Evolutionary conservation across 1,284 basidiomycete species (phyloP).

Genomic region (Cronartium quercuum): DNA sequence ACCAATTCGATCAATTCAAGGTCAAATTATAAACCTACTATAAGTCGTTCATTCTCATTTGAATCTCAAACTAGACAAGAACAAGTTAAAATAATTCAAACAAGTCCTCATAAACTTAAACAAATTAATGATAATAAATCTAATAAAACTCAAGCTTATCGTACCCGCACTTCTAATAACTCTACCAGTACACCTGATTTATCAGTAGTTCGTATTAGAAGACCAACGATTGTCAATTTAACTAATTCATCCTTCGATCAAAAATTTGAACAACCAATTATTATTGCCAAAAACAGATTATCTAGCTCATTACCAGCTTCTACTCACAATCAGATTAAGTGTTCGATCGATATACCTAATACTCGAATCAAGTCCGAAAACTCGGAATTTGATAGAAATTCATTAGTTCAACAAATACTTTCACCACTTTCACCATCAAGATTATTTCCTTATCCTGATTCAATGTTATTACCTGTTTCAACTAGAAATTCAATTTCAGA

Average conservation of each 20-base stretch:
- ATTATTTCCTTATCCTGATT: not conserved
- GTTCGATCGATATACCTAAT: not conserved
- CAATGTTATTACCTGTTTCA: not conserved
- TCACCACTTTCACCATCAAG: not conserved
- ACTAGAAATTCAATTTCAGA: slow-evolving; percentile 64
- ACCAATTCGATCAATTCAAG: not conserved
- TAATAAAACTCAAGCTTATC: no score
- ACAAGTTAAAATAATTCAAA: no score
- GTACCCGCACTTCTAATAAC: no score
- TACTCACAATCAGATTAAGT: not conserved
- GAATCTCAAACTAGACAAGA: not conserved
- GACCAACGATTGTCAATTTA: not conserved
- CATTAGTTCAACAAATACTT: not conserved
- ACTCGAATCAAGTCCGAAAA: not conserved
- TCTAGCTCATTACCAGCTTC: not conserved
- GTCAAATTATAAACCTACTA: not conserved
- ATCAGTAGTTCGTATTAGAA: no score
- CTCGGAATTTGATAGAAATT: not conserved
- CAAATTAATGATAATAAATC: no score
- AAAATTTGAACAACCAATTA: not conserved
- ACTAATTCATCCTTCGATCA: not conserved
- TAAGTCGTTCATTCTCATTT: not conserved
- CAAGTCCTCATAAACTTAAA: no score
- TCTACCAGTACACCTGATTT: no score
- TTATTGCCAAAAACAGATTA: not conserved